These are phyloP conservation scores for Leccinum truebloodii DNA, from an alignment of 768 basidiomycete genomes.

Conservation along the genomic window DNA sequence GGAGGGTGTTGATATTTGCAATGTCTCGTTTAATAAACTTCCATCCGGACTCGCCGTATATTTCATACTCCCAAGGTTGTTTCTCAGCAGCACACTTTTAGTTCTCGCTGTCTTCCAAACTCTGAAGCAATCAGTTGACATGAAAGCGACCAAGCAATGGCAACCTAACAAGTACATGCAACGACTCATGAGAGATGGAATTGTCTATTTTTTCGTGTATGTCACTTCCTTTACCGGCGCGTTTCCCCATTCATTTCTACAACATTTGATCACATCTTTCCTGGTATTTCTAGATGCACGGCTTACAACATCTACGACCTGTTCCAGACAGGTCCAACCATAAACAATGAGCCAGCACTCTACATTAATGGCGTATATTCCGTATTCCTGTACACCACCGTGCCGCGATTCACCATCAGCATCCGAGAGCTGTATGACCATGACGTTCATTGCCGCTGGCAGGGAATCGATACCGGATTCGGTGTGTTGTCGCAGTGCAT, in stretches of 20 bases:
- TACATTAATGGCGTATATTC: background rate
- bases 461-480: background rate
- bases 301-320: background rate
- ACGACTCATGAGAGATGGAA: conserved; percentile 6
- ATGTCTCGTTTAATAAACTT: background rate
- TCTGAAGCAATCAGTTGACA: background rate
- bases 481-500: background rate
- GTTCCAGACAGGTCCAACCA: background rate
- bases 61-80: background rate
- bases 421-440: background rate
- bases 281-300: background rate
- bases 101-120: background rate
- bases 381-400: background rate
- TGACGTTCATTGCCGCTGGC: background rate
- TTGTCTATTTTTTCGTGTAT: conserved; percentile 12
- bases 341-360: background rate
- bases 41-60: background rate
- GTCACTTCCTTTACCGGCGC: background rate
- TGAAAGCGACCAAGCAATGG: conserved; percentile 11
- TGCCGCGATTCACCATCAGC: background rate
- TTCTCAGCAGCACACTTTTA: background rate
- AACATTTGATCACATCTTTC: background rate
- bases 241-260: background rate
- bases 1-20: background rate
- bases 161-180: conserved; percentile 10